A percentile compares a stretch with the other conserved stretches of the same genome.
Evolutionary conservation across 805 yeast species (phyloP).

Genomic region (Wickerhamiella domercqiae): DNA sequence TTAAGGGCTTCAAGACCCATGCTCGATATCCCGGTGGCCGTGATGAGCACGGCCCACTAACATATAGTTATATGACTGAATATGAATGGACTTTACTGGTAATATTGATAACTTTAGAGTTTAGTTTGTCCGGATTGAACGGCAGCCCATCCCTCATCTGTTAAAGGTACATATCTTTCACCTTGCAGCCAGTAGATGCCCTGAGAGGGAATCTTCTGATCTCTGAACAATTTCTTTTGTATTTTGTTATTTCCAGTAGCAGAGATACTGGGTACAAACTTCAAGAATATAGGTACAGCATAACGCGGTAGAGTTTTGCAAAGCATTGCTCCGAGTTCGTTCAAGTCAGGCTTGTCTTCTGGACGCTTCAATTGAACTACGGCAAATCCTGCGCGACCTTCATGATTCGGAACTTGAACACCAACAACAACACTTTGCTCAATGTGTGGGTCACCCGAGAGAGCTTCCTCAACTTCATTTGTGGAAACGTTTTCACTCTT

Average conservation of each 20-base stretch:
- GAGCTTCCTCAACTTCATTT: slow-evolving; percentile 73
- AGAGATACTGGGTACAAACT: slow-evolving; percentile 45
- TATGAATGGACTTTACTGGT: background rate
- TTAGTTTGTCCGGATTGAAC: slow-evolving; percentile 20
- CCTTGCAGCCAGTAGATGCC: slow-evolving; percentile 56
- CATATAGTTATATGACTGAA: background rate
- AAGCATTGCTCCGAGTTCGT: slow-evolving; percentile 26
- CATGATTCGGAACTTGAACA: slow-evolving; percentile 74
- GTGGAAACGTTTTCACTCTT: slow-evolving; percentile 91
- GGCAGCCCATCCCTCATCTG: slow-evolving; percentile 38
- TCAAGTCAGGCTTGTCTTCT: slow-evolving; percentile 24
- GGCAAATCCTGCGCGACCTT: slow-evolving; percentile 90
- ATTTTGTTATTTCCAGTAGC: slow-evolving; percentile 74
- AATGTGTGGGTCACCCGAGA: slow-evolving; percentile 25
- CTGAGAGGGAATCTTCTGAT: slow-evolving; percentile 23
- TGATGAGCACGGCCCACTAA: background rate
- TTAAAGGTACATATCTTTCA: slow-evolving; percentile 39
- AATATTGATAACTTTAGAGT: slow-evolving; percentile 13
- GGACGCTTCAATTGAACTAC: slow-evolving; percentile 41
- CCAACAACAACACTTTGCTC: slow-evolving; percentile 69
- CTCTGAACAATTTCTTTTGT: slow-evolving; percentile 44
- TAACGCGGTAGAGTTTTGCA: slow-evolving; percentile 51
- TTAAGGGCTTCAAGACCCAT: background rate
- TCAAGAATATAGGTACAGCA: slow-evolving; percentile 72
- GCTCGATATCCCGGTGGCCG: background rate